Evolutionary conservation across 305 asterid genomes (phyloP).

Genomic region (Solanum hybrid): DNA sequence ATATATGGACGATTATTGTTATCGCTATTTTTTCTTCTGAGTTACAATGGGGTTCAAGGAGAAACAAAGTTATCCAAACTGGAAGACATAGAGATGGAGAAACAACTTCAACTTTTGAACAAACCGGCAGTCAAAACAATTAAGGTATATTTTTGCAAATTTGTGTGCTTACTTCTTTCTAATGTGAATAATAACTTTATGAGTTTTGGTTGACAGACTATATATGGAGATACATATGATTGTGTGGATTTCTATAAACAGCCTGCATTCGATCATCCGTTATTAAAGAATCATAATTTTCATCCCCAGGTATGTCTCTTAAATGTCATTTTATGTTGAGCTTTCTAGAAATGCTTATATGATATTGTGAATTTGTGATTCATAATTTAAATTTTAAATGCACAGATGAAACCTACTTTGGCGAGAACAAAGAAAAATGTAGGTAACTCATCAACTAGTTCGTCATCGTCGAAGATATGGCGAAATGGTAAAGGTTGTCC

Average conservation of each 20-base stretch:
- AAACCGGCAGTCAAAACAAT: too few relatives aligned
- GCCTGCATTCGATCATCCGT: accelerated
- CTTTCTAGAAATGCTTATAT: background rate
- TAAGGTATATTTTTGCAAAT: background rate
- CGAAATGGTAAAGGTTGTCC: background rate
- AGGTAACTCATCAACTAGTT: background rate
- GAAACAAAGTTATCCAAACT: background rate
- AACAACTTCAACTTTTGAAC: background rate
- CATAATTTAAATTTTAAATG: background rate
- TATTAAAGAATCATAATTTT: too few relatives aligned
- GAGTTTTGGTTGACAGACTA: background rate
- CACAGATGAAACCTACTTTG: background rate
- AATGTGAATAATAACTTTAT: background rate
- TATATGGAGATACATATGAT: background rate
- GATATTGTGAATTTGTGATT: background rate
- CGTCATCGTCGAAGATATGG: background rate
- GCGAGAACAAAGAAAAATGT: background rate
- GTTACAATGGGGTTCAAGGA: background rate
- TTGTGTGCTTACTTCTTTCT: background rate
- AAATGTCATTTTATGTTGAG: background rate
- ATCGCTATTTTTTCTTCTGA: background rate
- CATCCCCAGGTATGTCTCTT: background rate
- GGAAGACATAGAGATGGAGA: background rate
- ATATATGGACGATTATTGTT: background rate
- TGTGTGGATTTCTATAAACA: background rate